These are phyloP conservation scores for Suhomyces vadensis DNA, from an alignment of 805 yeast genomes.

Conservation along the genomic window DNA sequence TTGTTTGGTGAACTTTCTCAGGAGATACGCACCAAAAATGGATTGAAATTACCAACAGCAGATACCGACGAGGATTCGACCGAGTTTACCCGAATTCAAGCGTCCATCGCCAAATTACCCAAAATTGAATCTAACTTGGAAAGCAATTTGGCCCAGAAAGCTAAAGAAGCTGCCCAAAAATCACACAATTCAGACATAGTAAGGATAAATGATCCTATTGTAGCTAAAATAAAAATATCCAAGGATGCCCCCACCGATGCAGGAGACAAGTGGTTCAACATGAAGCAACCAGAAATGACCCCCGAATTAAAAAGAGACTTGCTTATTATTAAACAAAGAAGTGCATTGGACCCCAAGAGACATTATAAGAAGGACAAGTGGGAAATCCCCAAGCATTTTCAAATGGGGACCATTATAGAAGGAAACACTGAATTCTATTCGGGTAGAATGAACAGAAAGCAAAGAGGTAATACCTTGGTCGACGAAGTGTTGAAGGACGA, in stretches of 20 bases:
- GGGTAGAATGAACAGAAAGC: conserved; percentile 62
- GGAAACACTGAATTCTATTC: conserved; percentile 78
- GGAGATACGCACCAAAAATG: conserved; percentile 18
- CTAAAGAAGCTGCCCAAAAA: conserved; percentile 15
- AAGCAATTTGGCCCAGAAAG: conserved; percentile 14
- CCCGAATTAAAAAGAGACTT: conserved; percentile 74
- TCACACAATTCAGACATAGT: conserved; percentile 23
- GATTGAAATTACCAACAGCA: conserved; percentile 2
- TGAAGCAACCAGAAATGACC: conserved; percentile 76
- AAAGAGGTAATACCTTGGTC: conserved; percentile 75
- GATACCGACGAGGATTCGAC: conserved; percentile 18
- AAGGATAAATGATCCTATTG: conserved; percentile 50
- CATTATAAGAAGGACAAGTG: conserved; percentile 88
- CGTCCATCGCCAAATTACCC: conserved; percentile 38
- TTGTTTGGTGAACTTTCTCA: conserved; percentile 33
- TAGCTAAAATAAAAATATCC: conserved; percentile 17
- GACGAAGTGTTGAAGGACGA: conserved; percentile 80
- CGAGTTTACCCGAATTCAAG: conserved; percentile 35
- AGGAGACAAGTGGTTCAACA: conserved; percentile 74
- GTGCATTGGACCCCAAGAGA: conserved; percentile 91
- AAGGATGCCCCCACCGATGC: conserved; percentile 28
- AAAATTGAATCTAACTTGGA: conserved; percentile 39
- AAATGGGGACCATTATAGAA: conserved; percentile 84
- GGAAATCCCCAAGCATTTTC: conserved; percentile 76
- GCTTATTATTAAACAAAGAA: conserved; percentile 76